phyloP scores from a whole-genome alignment of 2,329 filamentous ascomycete genomes.

The Neurospora sp. region DNA sequence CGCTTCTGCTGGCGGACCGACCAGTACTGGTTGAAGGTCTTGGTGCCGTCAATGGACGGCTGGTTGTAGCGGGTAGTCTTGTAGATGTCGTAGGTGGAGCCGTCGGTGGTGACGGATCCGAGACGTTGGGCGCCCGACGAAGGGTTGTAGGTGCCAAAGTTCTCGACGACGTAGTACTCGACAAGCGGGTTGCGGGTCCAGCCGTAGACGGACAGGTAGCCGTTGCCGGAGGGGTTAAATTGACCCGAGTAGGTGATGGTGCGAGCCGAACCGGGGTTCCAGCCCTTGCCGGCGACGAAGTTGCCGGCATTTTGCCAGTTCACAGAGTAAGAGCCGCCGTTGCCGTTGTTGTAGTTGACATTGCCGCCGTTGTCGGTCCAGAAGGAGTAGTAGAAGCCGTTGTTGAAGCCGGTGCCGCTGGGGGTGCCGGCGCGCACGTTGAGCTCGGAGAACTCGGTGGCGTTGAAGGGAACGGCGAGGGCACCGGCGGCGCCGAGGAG shows the following conservation, averaged over 20 bases:
- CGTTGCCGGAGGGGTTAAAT: constrained; percentile 20
- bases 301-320: constrained; percentile 36
- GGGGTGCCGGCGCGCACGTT: constrained; percentile 19
- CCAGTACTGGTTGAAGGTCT: constrained; percentile 40
- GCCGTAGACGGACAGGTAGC: constrained; percentile 24
- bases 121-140: constrained; percentile 22
- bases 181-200: constrained; percentile 24
- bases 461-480: constrained; percentile 9
- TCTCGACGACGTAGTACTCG: constrained; percentile 18
- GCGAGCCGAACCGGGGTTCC: constrained; percentile 36
- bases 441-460: constrained; percentile 8
- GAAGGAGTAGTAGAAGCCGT: constrained; percentile 36
- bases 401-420: constrained; percentile 23
- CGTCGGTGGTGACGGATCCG: constrained; percentile 23
- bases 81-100: constrained; percentile 27
- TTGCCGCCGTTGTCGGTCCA: constrained; percentile 30
- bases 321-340: constrained; percentile 29
- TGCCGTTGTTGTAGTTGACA: constrained; percentile 32
- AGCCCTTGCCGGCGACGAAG: constrained; percentile 49
- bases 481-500: constrained; percentile 8
- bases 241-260: constrained; percentile 20
- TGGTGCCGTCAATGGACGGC: constrained; percentile 35
- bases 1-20: constrained; percentile 37
- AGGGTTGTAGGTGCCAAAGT: constrained; percentile 32
- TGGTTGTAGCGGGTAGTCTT: constrained; percentile 25